Conservation (phyloP, 129 eudicot species). For the Centrapalus pauciflorus region DNA sequence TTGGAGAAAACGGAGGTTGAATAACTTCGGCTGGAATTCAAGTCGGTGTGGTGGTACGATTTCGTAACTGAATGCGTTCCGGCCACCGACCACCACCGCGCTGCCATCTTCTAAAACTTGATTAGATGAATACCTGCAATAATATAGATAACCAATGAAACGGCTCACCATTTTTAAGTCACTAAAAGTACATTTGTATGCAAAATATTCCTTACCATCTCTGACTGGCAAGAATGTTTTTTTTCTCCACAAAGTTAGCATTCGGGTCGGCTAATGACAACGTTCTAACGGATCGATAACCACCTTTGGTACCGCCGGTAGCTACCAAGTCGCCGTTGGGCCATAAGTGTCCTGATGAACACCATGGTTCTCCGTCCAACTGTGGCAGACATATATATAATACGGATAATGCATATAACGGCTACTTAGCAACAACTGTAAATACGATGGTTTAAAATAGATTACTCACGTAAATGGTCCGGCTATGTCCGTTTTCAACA, state of each 20-base stretch:
- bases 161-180: too few species aligned
- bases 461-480: conserved; percentile 40
- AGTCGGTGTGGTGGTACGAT: conserved; percentile 35
- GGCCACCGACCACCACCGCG: conserved; percentile 61
- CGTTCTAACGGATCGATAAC: conserved; percentile 39
- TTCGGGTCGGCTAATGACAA: conserved; percentile 22
- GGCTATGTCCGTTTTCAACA: conserved; percentile 34
- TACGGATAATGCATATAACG: neutral
- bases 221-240: conserved; percentile 26
- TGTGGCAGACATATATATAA: conserved; percentile 16
- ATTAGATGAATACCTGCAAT: conserved; percentile 60
- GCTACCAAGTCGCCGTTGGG: conserved; percentile 55
- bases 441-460: neutral
- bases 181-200: neutral
- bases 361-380: conserved; percentile 78
- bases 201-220: conserved; percentile 49
- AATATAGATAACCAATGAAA: too few species aligned
- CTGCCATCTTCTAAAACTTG: conserved; percentile 59
- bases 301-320: conserved; percentile 68
- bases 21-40: conserved; percentile 15
- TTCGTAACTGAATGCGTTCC: conserved; percentile 53
- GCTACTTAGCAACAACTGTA: neutral
- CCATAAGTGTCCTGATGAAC: conserved; percentile 70
- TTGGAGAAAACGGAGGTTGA: conserved; percentile 47
- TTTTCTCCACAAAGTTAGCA: conserved; percentile 50